Evolutionary conservation across 2,329 filamentous ascomycete genomes (phyloP), one percentile per base, ranked within the genome.

Genomic region (Sporothrix phasma): DNA sequence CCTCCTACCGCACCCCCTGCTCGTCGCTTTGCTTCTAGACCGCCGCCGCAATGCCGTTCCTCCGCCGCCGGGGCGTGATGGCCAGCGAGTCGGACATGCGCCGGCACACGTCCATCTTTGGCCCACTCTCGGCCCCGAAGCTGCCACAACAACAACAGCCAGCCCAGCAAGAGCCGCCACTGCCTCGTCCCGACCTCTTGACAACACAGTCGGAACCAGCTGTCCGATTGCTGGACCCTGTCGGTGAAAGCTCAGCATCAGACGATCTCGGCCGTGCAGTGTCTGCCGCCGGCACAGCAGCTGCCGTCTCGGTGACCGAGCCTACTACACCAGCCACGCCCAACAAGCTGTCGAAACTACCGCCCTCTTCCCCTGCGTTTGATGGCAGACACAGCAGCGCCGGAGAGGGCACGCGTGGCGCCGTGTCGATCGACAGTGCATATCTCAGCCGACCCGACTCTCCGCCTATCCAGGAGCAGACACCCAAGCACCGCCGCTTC

Each of bases 51-150:
- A 85, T 85, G 83, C 81, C 83, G 71, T 83, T 85, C 70, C 77
- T 85, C 75, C 83, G 83, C 76, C 82, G 82, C 74, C 82, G 81
- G 73, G 82, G 81, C 76, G 82, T 80, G 70, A 76, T 79, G 78
- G 81, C 79, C 75, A 84, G 80, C 78, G 82, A 85, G 72, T 78
- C 77, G 67, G 81, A 85, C 68, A 83, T 82, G 76, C 80, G 81
- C 72, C 80, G 80, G 62, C 81, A 81, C 69, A 79, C 77, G 66
- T 63, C 67, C 54, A 61, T 68, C 24, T 66, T 76, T n/a, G n/a
- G n/a, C 64, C 71, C 74, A 49, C 67, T 73, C 56, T 64, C 69
- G 37, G 66, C 65, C 46, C 39, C 62, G 34, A 51, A 59, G 51
- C 62, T 58, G 59, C 64, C 62, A n/a, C 64, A 64, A 17, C 54